Conservation (phyloP, 78 protist genomes). For the Polysphondylium violaceum region DNA sequence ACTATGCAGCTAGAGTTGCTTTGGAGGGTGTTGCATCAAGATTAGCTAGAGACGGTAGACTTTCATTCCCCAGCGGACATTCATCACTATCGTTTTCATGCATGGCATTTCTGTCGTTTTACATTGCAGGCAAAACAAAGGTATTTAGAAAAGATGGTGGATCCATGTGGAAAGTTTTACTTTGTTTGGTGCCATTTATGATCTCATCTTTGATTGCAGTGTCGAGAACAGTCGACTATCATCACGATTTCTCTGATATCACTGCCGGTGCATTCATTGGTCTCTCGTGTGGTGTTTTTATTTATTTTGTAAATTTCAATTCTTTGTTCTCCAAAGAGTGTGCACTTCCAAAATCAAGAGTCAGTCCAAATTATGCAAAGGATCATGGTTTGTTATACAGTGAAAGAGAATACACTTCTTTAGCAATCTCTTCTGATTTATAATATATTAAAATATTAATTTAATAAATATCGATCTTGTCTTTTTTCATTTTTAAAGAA, state of each 20-base stretch:
- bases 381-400: slow-evolving; percentile 25
- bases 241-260: slow-evolving; percentile 70
- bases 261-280: slow-evolving; percentile 66
- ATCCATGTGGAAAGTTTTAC: slow-evolving; percentile 13
- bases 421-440: slow-evolving; percentile 27
- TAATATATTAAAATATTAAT: slow-evolving; percentile 12
- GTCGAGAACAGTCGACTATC: slow-evolving; percentile 72
- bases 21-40: background rate
- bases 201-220: slow-evolving; percentile 46
- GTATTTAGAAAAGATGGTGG: slow-evolving; percentile 42
- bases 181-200: slow-evolving; percentile 21
- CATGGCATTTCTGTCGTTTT: slow-evolving; percentile 54
- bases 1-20: slow-evolving; percentile 29
- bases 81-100: slow-evolving; percentile 54
- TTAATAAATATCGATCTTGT: no score
- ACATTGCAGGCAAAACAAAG: slow-evolving; percentile 54
- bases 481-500: no score
- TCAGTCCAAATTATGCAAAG: slow-evolving; percentile 54
- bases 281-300: slow-evolving; percentile 22
- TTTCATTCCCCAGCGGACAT: slow-evolving; percentile 59
- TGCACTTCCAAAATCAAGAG: slow-evolving; percentile 54
- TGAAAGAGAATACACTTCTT: slow-evolving; percentile 21
- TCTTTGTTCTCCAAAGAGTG: slow-evolving; percentile 39
- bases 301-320: slow-evolving; percentile 48
- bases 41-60: slow-evolving; percentile 53